Evolutionary conservation across 2,329 filamentous ascomycete species (phyloP).

Genomic region (Colletotrichum graminicola): DNA sequence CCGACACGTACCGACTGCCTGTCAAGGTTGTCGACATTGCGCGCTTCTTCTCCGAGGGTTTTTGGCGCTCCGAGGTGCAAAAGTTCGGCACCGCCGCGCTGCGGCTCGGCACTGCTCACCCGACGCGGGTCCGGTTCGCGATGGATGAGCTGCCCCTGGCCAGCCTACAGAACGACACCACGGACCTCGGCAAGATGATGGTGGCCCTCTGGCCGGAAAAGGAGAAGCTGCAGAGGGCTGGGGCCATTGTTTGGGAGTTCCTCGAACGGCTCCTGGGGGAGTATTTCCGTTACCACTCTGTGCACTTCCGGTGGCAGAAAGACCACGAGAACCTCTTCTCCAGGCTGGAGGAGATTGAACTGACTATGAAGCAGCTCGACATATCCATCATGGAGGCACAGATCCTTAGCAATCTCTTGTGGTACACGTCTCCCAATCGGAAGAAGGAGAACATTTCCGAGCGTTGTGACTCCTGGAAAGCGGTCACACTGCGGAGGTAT

Average conservation of each 20-base stretch:
- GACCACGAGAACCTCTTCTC: not conserved
- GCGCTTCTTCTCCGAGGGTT: conserved; percentile 45
- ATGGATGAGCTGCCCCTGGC: conserved; percentile 5
- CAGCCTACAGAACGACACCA: not conserved
- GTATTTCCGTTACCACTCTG: not conserved
- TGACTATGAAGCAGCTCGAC: not conserved
- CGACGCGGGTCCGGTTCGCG: not conserved
- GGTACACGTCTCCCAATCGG: not conserved
- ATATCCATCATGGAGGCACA: not conserved
- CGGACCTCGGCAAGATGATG: not conserved
- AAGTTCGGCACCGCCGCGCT: conserved; percentile 47
- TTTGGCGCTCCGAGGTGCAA: conserved; percentile 46
- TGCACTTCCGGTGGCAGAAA: conserved; percentile 3
- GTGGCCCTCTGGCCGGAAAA: not conserved
- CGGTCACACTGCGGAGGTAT: not conserved
- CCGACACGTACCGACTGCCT: not conserved
- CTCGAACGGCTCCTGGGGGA: not conserved
- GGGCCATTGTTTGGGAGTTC: conserved; percentile 2
- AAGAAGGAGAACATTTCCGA: not conserved
- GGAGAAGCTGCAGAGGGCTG: not conserved
- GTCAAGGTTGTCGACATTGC: conserved; percentile 2
- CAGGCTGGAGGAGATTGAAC: not conserved
- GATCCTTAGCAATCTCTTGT: not conserved
- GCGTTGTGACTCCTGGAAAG: not conserved
- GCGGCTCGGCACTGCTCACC: not conserved